Conservation (phyloP, 805 yeast genomes). For the Wickerhamiella kazuoi region DNA sequence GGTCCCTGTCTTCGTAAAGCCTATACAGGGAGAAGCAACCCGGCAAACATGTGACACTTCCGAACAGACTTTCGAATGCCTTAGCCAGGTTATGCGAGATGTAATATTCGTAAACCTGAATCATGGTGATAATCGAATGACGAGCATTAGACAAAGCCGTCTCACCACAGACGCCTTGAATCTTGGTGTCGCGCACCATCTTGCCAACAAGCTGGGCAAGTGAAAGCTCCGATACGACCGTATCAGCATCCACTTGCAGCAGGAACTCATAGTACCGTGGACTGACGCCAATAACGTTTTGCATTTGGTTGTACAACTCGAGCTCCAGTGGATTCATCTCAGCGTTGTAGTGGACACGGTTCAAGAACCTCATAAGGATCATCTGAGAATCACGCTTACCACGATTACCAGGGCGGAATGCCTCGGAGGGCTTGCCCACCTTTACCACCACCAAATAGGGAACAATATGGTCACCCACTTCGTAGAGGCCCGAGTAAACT, state of each 20-base stretch:
- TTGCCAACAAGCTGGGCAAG: conserved; percentile 38
- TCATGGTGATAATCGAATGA: conserved; percentile 36
- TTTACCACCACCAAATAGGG: conserved; percentile 40
- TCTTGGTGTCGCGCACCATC: conserved; percentile 34
- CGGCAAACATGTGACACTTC: conserved; percentile 47
- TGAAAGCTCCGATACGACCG: conserved; percentile 37
- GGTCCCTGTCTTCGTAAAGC: conserved; percentile 34
- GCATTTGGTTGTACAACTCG: conserved; percentile 35
- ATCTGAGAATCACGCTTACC: conserved; percentile 52
- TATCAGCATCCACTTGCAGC: conserved; percentile 49
- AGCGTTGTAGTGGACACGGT: conserved; percentile 40
- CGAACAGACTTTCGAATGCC: conserved; percentile 45
- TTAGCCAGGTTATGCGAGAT: conserved; percentile 47
- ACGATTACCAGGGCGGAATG: conserved; percentile 41
- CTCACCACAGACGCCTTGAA: conserved; percentile 48
- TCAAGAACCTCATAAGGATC: conserved; percentile 41
- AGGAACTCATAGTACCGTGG: conserved; percentile 37
- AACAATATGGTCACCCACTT: conserved; percentile 36
- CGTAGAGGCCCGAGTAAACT: conserved; percentile 41
- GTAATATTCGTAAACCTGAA: conserved; percentile 47
- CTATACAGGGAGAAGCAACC: conserved; percentile 48
- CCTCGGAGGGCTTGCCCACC: conserved; percentile 44
- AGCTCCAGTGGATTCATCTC: conserved; percentile 44
- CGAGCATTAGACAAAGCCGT: conserved; percentile 38
- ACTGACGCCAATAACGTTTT: conserved; percentile 40